phyloP scores from a whole-genome alignment of 2,329 filamentous ascomycete genomes.

The Laburnicola sp. region DNA sequence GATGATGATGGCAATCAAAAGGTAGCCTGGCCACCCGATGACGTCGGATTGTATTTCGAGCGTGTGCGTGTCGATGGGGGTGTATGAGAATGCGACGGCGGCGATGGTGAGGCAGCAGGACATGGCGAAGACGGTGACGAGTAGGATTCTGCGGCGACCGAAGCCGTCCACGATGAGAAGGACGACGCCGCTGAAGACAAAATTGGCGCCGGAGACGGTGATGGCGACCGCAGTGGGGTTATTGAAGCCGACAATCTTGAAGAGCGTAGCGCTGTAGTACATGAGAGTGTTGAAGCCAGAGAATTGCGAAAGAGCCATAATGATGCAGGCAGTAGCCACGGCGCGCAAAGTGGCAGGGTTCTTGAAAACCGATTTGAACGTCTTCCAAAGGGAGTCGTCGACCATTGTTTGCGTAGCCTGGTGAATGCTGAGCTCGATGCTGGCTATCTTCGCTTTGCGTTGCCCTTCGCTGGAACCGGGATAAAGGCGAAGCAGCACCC shows the following conservation, averaged over 20 bases:
- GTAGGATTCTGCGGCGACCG: conserved; percentile 51
- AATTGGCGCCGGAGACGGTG: conserved; percentile 53
- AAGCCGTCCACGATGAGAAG: conserved; percentile 52
- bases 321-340: conserved; percentile 52
- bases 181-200: conserved; percentile 56
- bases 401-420: conserved; percentile 35
- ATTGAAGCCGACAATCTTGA: conserved; percentile 54
- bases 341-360: conserved; percentile 46
- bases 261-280: conserved; percentile 51
- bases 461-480: background rate
- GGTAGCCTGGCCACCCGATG: conserved; percentile 40
- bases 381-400: conserved; percentile 36
- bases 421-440: conserved; percentile 36
- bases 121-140: conserved; percentile 53
- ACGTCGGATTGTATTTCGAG: conserved; percentile 44
- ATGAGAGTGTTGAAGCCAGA: conserved; percentile 53
- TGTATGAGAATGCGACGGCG: conserved; percentile 52
- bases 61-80: conserved; percentile 50
- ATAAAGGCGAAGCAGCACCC: background rate
- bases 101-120: conserved; percentile 47
- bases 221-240: conserved; percentile 54
- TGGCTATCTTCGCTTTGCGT: conserved; percentile 28
- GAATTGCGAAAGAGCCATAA: conserved; percentile 58
- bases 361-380: conserved; percentile 36
- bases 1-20: conserved; percentile 52